A percentile compares a stretch with the other conserved stretches of the same genome.
Conservation (phyloP, 805 yeast genomes). For the Zygosaccharomyces rouxii region DNA sequence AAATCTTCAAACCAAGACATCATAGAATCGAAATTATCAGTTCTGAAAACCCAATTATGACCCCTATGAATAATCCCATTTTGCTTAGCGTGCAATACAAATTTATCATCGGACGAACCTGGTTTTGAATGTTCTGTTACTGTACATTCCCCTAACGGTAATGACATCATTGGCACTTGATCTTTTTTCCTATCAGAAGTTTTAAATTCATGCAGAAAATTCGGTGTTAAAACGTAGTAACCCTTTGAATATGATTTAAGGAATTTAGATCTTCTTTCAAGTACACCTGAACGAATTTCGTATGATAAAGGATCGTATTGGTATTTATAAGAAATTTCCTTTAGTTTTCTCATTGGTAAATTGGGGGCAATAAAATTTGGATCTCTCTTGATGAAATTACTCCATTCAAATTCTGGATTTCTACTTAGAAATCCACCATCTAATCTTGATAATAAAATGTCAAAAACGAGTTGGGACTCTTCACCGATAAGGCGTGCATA, state of each 20-base stretch:
- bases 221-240: slow-evolving; percentile 87
- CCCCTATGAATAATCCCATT: slow-evolving; percentile 72
- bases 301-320: slow-evolving; percentile 65
- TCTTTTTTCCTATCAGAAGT: slow-evolving; percentile 76
- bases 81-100: slow-evolving; percentile 71
- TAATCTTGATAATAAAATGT: slow-evolving; percentile 59
- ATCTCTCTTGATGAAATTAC: slow-evolving; percentile 70
- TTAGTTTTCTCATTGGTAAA: slow-evolving; percentile 55
- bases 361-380: slow-evolving; percentile 62
- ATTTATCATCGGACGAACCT: slow-evolving; percentile 67
- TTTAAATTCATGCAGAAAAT: slow-evolving; percentile 86
- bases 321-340: slow-evolving; percentile 61
- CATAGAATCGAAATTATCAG: slow-evolving; percentile 78
- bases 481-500: slow-evolving; percentile 68
- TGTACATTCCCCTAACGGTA: slow-evolving; percentile 72
- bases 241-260: slow-evolving; percentile 87
- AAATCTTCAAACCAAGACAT: slow-evolving; percentile 81
- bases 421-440: slow-evolving; percentile 68
- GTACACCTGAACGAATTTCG: slow-evolving; percentile 68
- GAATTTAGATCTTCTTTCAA: slow-evolving; percentile 88
- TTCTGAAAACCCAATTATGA: slow-evolving; percentile 92
- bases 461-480: slow-evolving; percentile 68
- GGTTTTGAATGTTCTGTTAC: slow-evolving; percentile 78
- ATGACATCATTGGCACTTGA: slow-evolving; percentile 75
- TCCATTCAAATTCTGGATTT: slow-evolving; percentile 85